phyloP scores from a whole-genome alignment of 1,284 basidiomycete genomes.

The Irpex sp. region DNA sequence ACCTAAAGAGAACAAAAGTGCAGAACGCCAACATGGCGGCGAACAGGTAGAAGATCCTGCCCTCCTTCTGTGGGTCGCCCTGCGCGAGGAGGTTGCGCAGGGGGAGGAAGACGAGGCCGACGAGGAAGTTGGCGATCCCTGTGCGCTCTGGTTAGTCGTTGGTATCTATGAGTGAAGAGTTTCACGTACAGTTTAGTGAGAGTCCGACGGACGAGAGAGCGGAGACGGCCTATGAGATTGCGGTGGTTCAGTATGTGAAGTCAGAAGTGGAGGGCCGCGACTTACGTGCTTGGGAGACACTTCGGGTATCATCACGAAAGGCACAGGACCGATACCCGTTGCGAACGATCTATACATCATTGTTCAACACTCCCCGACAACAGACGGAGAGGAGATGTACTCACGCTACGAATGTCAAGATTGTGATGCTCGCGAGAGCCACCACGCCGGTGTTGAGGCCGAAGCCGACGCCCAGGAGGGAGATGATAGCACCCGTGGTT shows the following conservation, averaged over 20 bases:
- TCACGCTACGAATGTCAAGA: constrained; percentile 82
- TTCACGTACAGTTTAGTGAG: constrained; percentile 72
- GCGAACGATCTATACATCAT: constrained; percentile 67
- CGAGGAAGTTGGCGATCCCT: constrained; percentile 83
- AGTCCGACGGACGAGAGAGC: constrained; percentile 81
- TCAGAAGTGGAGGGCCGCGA: constrained; percentile 4
- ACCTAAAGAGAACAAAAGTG: constrained; percentile 25
- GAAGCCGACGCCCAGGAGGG: constrained; percentile 66
- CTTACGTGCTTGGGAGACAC: constrained; percentile 77
- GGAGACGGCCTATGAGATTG: constrained; percentile 64
- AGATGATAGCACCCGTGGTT: constrained; percentile 59
- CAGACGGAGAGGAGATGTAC: constrained; percentile 22
- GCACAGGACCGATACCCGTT: constrained; percentile 87
- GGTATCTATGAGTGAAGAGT: too few species aligned
- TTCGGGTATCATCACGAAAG: constrained; percentile 92
- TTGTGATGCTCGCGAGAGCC: constrained; percentile 68
- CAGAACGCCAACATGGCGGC: constrained; percentile 30
- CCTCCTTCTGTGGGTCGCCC: constrained; percentile 64
- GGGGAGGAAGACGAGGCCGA: constrained; percentile 81
- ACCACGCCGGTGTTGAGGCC: constrained; percentile 65
- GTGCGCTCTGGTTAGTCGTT: constrained; percentile 3
- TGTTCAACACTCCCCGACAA: neutral
- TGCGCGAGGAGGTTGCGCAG: constrained; percentile 70
- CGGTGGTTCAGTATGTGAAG: neutral
- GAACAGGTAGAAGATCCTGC: constrained; percentile 83